These are phyloP conservation scores for Rhododendron mucronatum DNA, from an alignment of 148 eudicot species.

Conservation along the genomic window DNA sequence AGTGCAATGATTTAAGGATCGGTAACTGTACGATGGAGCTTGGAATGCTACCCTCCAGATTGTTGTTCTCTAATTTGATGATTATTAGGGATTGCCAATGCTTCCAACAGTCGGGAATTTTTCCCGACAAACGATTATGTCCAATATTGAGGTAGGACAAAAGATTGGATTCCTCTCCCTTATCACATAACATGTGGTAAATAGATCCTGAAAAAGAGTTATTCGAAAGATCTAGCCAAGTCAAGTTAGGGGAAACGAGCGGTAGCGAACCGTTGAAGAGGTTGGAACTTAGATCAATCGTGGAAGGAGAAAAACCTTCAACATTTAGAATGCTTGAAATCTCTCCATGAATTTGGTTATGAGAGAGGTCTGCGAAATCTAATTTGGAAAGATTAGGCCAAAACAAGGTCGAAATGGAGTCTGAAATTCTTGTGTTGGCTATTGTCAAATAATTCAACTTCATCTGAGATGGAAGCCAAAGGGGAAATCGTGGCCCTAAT, in stretches of 20 bases:
- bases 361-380: background rate
- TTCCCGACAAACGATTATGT: background rate
- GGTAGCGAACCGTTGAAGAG: background rate
- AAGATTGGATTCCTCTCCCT: background rate
- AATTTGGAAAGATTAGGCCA: background rate
- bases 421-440: background rate
- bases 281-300: background rate
- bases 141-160: background rate
- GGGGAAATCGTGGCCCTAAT: background rate
- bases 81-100: background rate
- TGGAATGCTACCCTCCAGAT: conserved; percentile 19
- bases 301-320: too few relatives aligned
- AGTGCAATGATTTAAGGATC: too few relatives aligned
- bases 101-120: background rate
- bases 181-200: background rate
- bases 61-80: conserved; percentile 12
- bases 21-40: conserved; percentile 3
- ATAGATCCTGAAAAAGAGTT: conserved; percentile 1
- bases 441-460: background rate
- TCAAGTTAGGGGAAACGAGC: too few relatives aligned
- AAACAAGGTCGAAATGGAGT: background rate
- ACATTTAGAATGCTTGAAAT: background rate
- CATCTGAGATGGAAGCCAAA: background rate
- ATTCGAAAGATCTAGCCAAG: background rate
- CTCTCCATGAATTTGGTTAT: background rate